Base-by-base conservation (phyloP, 768 basidiomycete genomes). In the Termitomyces sp. region DNA sequence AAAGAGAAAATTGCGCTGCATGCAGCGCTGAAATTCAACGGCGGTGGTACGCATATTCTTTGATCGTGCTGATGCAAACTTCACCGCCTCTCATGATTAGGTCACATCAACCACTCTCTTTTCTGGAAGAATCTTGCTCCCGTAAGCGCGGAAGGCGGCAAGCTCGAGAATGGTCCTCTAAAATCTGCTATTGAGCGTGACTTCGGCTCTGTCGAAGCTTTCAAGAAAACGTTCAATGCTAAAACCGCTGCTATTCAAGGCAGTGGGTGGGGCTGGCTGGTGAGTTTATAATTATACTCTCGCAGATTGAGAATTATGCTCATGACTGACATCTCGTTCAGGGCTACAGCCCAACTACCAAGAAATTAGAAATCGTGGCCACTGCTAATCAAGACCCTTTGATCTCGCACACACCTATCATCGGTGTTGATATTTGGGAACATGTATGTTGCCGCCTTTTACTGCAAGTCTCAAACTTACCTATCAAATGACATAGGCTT, bases 71-170 rank as follows among this genome's bases (percentile, higher is more conserved):
- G 3, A 15, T 22, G 3, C 6, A 5, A 3, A 3, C 18, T 24
- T 10, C 18, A 18, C 29, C n/a, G 29, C 10, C 9, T 31, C 1
- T 5, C 15, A 28, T 22, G 28, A 1, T 20, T 56, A 89, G 91
- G 92, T 3, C 94, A 95, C 68, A 92, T 95, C 70, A 97, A 97
- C 73, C 94, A 96, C 73, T 85, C 94, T 15, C 78, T 98, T 34
- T 99, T 99, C 81, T 99, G 97, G 97, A 92, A 88, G 74, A 98
- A 96, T 74, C 83, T 99, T 62, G 89, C 94, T 0, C 97, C 97
- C 3, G 71, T 74, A 24, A 73, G 73, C 51, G 70, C 70, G 42
- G 82, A 80, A 9, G 90, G 89, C 41, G 90, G 90, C 9, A 77
- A 83, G 65, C 76, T 93, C 36, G 68, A 68, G 5, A 77, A 78